Evolutionary conservation across 495 filamentous ascomycete species (phyloP), one percentile per base, ranked within the genome.

Genomic region (Niebla homalea): DNA sequence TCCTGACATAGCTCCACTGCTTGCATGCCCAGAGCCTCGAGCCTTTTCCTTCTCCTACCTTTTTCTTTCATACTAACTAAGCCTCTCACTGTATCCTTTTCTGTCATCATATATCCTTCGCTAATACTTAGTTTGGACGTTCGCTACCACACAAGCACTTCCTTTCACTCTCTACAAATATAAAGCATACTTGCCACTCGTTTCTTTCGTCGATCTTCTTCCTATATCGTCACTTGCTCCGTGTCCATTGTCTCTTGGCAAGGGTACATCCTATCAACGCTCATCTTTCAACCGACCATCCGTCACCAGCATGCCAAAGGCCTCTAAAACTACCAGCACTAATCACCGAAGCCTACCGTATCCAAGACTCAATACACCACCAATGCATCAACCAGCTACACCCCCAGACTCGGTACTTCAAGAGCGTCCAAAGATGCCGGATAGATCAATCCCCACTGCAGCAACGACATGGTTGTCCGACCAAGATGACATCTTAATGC

Each of bases 401-500:
- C 37, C n/a, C 35, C 46, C 16, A 39, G 26, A 42, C 32, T 54
- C 43, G 64, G 74, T 56, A 70, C 29, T 12, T 12, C 29, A 32
- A 12, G 29, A 32, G 10, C 29, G 29, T 32, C 29, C 7, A 7
- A 32, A 32, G 29, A 48, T 5, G 0, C 25, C 35, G 12, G 45
- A 48, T 6, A 35, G 29, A 36, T 35, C 14, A 5, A 36, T 73
- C 16, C 67, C 75, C 19, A 70, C 71, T 2, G 71, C 76, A 10
- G 29, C 29, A 32, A 12, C 29, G 1, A 32, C 29, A 11, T 88
- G 84, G 84, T 73, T 74, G 21, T 64, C 72, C 14, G 67, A 74
- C 29, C 80, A 84, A 48, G 84, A 88, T 57, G 69, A 77, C 51
- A 70, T 71, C 16, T 67, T 88, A 26, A 70, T 84, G 56, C 55